Conservation (phyloP, 768 basidiomycete genomes). For the Trametes cinnabarina region DNA sequence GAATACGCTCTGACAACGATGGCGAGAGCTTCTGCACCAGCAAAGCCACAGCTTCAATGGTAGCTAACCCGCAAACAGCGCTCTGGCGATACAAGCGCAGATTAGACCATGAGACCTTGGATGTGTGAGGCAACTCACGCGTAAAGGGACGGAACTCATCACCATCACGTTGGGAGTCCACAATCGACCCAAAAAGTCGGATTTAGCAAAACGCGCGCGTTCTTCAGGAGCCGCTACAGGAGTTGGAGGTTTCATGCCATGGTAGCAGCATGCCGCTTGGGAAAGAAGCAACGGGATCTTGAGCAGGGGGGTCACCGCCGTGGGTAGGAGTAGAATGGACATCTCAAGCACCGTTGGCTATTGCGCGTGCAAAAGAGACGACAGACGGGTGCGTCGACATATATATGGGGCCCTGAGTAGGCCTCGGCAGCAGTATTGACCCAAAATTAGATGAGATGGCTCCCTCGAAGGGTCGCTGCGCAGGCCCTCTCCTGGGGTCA, state of each 20-base stretch:
- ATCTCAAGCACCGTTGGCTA: background rate
- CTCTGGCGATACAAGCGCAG: background rate
- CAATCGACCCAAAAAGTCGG: background rate
- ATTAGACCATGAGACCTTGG: background rate
- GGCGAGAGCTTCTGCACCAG: background rate
- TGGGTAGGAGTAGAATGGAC: background rate
- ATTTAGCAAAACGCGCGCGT: background rate
- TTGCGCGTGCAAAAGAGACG: background rate
- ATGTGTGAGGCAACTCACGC: background rate
- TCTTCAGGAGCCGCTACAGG: background rate
- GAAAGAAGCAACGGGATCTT: conserved; percentile 8
- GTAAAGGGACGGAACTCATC: background rate
- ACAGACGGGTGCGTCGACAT: background rate
- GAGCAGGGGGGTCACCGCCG: conserved; percentile 1
- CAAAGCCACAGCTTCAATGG: background rate
- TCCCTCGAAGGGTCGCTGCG: too few relatives aligned
- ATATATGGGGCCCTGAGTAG: background rate
- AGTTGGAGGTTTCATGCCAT: conserved; percentile 7
- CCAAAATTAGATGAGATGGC: too few relatives aligned
- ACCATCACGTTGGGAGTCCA: conserved; percentile 10
- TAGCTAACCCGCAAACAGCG: background rate
- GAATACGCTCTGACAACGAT: background rate
- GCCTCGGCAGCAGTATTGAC: background rate
- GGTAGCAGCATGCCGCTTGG: conserved; percentile 1
- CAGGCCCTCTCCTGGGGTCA: too few relatives aligned